Evolutionary conservation across 805 yeast genomes (phyloP).

Genomic region (Saturnispora sanitii): DNA sequence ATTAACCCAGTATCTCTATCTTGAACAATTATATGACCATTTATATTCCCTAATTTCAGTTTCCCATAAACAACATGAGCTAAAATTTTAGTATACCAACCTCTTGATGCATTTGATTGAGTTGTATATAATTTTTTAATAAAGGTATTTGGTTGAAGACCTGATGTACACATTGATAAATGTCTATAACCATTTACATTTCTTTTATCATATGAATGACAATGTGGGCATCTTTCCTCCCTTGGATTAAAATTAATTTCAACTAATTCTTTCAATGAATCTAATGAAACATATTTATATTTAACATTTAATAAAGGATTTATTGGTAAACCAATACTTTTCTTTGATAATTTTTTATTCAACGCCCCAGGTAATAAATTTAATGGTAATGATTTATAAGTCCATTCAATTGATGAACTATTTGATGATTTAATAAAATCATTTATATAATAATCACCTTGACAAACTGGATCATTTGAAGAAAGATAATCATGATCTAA

Average conservation of each 20-base stretch:
- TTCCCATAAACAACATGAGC: conserved; percentile 85
- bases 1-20: conserved; percentile 83
- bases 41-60: conserved; percentile 75
- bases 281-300: conserved; percentile 11
- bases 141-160: conserved; percentile 10
- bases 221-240: conserved; percentile 71
- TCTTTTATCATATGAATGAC: conserved; percentile 50
- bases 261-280: background rate
- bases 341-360: conserved; percentile 8
- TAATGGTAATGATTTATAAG: conserved; percentile 10
- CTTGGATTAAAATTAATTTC: conserved; percentile 15
- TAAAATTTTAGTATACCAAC: conserved; percentile 80
- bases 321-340: background rate
- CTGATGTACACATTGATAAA: conserved; percentile 72
- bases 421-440: conserved; percentile 16
- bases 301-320: conserved; percentile 11
- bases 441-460: conserved; percentile 44
- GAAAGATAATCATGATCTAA: conserved; percentile 81
- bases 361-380: conserved; percentile 6
- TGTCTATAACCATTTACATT: conserved; percentile 67
- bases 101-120: conserved; percentile 68
- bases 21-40: conserved; percentile 91
- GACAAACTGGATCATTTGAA: conserved; percentile 74
- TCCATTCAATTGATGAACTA: conserved; percentile 8
- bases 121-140: conserved; percentile 61